Base-by-base conservation (phyloP, 306 rosid species). In the Vachellia collinsii region DNA sequence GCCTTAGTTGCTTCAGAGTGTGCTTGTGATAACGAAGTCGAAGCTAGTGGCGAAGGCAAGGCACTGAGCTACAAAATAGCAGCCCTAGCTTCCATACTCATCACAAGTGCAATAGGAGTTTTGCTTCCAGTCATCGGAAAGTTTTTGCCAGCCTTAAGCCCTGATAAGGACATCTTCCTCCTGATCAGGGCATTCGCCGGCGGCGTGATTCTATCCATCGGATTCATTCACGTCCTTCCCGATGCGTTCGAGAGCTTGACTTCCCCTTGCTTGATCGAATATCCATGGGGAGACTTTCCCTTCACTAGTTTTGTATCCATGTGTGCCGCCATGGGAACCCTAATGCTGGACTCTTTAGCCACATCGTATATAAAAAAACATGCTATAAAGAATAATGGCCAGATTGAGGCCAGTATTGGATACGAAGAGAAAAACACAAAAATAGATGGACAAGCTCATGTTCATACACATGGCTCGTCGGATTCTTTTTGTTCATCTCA, bases 81-180 rank as follows among this genome's bases (percentile, higher is more conserved):
- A 0, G 97, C 91, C 19, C 63, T 94, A 1, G 69, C 81, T 3
- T 81, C 95, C 0, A 90, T 94, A 3, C 77, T 94, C 0, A 2
- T 84, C 0, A 91, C 91, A 0, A 80, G 97, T 51, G 85, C 91
- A 25, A 1, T 91, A 1, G 94, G 98, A 0, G 92, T 94, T 19
- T 75, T 85, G 11, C 84, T 94, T 0, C 98, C 97, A 0, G 53
- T 91, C 3, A 77, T 91, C 0, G 97, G 98, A 0, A 94, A 89
- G 71, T 11, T 80, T 0, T 11, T 92, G 14, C 90, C 89, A 0
- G 90, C 63, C 0, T 56, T 56, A 20, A 56, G 34, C 20, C 63
- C 63, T 12, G 63, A 56, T 5, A 56, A 3, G 29, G 25, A 20
- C 29, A 8, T 56, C 1, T 56, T 56, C 63, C 20, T 56, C 9